Evolutionary conservation across 2,329 filamentous ascomycete genomes (phyloP).

Genomic region (Emergomyces africanus): DNA sequence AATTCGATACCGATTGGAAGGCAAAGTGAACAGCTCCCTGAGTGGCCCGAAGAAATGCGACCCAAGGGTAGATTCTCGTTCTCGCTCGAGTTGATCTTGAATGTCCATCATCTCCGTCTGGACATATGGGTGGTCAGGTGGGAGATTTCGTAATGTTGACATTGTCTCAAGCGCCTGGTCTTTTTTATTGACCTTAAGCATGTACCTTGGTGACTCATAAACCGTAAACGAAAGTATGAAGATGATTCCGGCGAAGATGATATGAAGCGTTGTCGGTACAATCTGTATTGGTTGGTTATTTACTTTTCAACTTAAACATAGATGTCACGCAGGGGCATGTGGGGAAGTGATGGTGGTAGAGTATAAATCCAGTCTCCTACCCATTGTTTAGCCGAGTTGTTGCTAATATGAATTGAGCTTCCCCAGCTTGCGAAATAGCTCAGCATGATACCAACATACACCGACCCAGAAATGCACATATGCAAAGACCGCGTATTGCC

Average conservation of each 20-base stretch:
- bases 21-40: conserved; percentile 38
- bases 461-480: conserved; percentile 57
- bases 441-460: conserved; percentile 66
- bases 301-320: not conserved
- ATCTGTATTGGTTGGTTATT: conserved; percentile 9
- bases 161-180: conserved; percentile 30
- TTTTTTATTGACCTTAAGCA: conserved; percentile 50
- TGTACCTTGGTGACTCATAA: conserved; percentile 57
- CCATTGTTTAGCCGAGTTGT: conserved; percentile 34
- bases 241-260: conserved; percentile 65
- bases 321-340: not conserved
- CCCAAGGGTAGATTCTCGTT: conserved; percentile 32
- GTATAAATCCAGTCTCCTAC: conserved; percentile 22
- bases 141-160: conserved; percentile 31
- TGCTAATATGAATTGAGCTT: conserved; percentile 38
- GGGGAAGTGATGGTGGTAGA: not conserved
- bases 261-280: conserved; percentile 60
- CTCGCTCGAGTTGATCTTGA: conserved; percentile 31
- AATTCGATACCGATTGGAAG: conserved; percentile 56
- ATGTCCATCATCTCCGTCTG: conserved; percentile 22
- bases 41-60: conserved; percentile 6
- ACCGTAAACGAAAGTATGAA: conserved; percentile 56
- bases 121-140: conserved; percentile 30
- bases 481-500: conserved; percentile 59
- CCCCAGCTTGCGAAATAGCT: conserved; percentile 67